phyloP scores from a whole-genome alignment of 1,139 yeast species.

The Diutina catenulata region DNA sequence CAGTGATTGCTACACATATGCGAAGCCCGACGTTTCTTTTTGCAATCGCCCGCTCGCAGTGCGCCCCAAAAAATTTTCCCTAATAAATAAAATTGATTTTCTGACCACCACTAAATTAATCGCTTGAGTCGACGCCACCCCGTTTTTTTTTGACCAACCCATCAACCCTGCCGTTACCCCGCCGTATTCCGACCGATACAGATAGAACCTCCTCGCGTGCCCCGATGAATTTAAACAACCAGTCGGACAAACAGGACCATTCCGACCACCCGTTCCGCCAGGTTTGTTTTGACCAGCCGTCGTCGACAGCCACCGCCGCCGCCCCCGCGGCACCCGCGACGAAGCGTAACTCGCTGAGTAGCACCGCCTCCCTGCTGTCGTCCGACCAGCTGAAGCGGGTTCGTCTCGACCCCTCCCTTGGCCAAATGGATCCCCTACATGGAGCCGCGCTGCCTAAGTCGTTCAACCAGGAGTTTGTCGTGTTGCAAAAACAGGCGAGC shows the following conservation, averaged over 20 bases:
- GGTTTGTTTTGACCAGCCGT: constrained; percentile 4
- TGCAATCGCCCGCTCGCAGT: no score
- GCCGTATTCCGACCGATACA: no score
- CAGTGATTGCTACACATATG: no score
- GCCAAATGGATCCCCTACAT: neutral
- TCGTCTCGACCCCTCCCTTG: constrained; percentile 2
- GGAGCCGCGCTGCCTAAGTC: constrained; percentile 3
- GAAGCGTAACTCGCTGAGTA: neutral
- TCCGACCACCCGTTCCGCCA: constrained; percentile 5
- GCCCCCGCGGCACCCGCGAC: neutral
- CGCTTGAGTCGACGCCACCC: no score
- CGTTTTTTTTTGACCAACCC: no score
- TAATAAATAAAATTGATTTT: no score
- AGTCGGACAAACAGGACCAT: constrained; percentile 4
- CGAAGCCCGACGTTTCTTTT: no score
- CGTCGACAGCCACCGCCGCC: neutral
- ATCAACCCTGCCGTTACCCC: no score
- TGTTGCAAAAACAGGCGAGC: neutral
- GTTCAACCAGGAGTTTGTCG: constrained; percentile 1
- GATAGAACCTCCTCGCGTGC: no score
- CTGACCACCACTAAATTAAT: no score
- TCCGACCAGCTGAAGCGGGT: constrained; percentile 2
- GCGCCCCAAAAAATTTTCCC: no score
- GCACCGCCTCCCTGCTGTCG: neutral
- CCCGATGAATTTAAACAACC: constrained; percentile 4